phyloP scores from a whole-genome alignment of 768 basidiomycete genomes.

The Leccinum variicolor region DNA sequence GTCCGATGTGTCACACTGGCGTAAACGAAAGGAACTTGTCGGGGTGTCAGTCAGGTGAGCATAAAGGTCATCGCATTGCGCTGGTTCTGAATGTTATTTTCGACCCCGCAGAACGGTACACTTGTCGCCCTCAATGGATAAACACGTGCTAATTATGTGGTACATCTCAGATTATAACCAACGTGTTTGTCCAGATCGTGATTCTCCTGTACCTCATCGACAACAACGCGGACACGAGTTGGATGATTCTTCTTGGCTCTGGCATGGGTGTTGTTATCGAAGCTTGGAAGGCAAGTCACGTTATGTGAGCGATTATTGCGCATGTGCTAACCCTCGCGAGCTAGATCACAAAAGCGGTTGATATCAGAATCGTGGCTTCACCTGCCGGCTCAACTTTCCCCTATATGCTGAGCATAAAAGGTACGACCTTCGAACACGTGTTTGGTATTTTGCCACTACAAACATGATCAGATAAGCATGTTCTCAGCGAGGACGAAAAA shows the following conservation, averaged over 20 bases:
- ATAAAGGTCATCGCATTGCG: conserved; percentile 6
- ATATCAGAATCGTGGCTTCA: conserved; percentile 66
- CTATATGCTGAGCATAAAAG: conserved; percentile 78
- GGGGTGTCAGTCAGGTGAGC: conserved; percentile 89
- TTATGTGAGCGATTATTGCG: conserved; percentile 7
- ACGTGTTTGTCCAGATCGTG: conserved; percentile 89
- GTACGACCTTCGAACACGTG: conserved; percentile 38
- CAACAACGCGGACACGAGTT: conserved; percentile 92
- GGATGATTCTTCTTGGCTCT: conserved; percentile 94
- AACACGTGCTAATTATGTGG: conserved; percentile 10
- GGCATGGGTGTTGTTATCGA: conserved; percentile 81
- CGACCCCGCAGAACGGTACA: conserved; percentile 50
- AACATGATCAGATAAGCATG: conserved; percentile 73
- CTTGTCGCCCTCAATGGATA: conserved; percentile 13
- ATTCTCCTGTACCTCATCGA: conserved; percentile 92
- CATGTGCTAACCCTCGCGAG: conserved; percentile 14
- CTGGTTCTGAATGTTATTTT: conserved; percentile 17
- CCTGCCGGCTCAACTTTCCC: conserved; percentile 67
- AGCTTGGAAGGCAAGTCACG: conserved; percentile 79
- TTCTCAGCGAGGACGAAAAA: conserved; percentile 95
- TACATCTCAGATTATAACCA: conserved; percentile 67
- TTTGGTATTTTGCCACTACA: conserved; percentile 8
- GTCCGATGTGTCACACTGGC: conserved; percentile 93
- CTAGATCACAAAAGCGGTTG: conserved; percentile 87
- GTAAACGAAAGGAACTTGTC: conserved; percentile 89